phyloP scores from a whole-genome alignment of 495 filamentous ascomycete species.

The Penicillium flavigenum region DNA sequence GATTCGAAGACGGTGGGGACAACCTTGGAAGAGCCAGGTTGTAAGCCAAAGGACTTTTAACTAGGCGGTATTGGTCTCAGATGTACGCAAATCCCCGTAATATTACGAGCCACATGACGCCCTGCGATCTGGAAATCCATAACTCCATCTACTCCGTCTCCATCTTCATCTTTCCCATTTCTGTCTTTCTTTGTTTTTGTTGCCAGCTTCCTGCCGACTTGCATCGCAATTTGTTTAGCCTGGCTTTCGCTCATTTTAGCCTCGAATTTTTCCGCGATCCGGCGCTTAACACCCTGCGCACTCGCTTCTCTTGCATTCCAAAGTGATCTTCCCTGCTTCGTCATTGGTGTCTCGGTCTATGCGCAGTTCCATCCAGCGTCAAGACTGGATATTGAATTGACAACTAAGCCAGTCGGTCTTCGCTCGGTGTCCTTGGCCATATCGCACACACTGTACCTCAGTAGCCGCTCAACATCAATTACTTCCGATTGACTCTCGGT shows the following conservation, averaged over 20 bases:
- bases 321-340: constrained; percentile 10
- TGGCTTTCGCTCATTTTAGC: constrained; percentile 23
- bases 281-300: constrained; percentile 11
- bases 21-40: not conserved
- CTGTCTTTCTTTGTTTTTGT: constrained; percentile 16
- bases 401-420: constrained; percentile 4
- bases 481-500: constrained; percentile 7
- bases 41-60: not conserved
- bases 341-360: constrained; percentile 14
- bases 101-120: constrained; percentile 35
- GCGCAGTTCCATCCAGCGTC: constrained; percentile 4
- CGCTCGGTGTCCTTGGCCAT: constrained; percentile 3
- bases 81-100: constrained; percentile 21
- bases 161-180: constrained; percentile 16
- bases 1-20: constrained; percentile 19
- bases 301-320: constrained; percentile 7
- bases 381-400: constrained; percentile 4
- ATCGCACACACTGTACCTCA: constrained; percentile 9
- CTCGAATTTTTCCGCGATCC: not conserved
- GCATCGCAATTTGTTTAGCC: not conserved
- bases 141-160: constrained; percentile 11
- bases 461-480: constrained; percentile 4
- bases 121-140: constrained; percentile 21
- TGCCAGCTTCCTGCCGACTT: constrained; percentile 8
- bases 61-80: constrained; percentile 6